Evolutionary conservation across 2,329 filamentous ascomycete species (phyloP), one percentile per base, ranked within the genome.

Genomic region (Pyrenochaeta sp.): DNA sequence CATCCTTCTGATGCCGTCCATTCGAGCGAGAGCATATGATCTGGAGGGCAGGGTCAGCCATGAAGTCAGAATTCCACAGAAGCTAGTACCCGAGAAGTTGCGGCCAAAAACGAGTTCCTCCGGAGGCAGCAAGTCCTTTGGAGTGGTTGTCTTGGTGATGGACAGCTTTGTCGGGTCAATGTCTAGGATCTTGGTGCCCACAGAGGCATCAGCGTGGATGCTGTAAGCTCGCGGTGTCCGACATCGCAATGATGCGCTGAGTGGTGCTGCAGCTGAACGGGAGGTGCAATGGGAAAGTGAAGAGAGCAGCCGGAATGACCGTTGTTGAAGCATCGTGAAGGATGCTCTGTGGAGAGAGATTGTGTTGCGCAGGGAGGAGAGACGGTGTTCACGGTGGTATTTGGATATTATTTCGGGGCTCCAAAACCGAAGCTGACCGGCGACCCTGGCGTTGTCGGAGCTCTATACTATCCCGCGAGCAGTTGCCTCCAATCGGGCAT

Each of bases 1-100:
- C 95, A 97, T 75, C 93, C 95, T 63, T 90, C 82, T 43, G 85
- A 81, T 55, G 92, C 86, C 49, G 90, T 94, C 95, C 95, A 99
- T 82, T 97, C 92, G 66, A 96, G 85, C 54, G 90, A 88, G 71
- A 98, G 88, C 94, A 99, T 98, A 80, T 98, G 95, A 81, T 99
- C 95, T 96, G 49, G 31, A 27, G 11, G 14, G 7, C 6, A 42
- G n/a, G 18, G 51, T 71, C 45, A 67, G 61, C 60, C 33, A 46
- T 36, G 42, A n/a, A 37, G 35, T 32, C 45, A 15, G n/a, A 31
- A 29, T 33, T 46, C 45, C 30, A 49, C 32, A 33, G 47, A 23
- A 53, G 60, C 49, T 56, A 45, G 51, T 79, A 93, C 92, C 92
- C 69, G 95, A 97, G 78, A 99, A 99, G 44, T 88, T 89, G 63